Conservation (phyloP, 331 rosid genomes). For the Quercus tomentella region DNA sequence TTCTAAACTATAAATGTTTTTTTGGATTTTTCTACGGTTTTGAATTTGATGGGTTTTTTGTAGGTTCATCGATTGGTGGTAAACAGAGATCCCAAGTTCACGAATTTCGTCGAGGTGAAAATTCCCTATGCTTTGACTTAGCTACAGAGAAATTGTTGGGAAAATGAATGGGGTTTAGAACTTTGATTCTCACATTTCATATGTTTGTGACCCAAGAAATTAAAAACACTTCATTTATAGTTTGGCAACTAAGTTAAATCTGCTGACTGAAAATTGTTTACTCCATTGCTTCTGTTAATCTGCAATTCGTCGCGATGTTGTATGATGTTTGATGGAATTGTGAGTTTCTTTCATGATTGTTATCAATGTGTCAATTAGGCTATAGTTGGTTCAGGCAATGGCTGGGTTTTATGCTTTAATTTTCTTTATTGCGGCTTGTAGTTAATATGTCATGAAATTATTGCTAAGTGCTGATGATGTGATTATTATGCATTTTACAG, state of each 20-base stretch:
- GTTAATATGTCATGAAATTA: neutral
- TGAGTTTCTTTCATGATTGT: neutral
- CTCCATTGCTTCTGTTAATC: neutral
- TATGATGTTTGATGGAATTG: too few relatives aligned
- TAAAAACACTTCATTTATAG: neutral
- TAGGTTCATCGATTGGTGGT: slow-evolving; percentile 98
- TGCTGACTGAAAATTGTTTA: neutral
- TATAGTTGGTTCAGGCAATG: neutral
- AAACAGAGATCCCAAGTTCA: slow-evolving; percentile 93
- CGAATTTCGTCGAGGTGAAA: slow-evolving; percentile 90
- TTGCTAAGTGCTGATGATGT: slow-evolving; percentile 13
- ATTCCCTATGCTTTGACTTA: neutral
- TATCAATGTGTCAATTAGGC: neutral
- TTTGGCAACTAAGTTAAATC: neutral
- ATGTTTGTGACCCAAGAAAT: neutral
- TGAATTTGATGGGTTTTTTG: slow-evolving; percentile 14
- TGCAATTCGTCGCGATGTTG: neutral
- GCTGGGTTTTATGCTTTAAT: neutral
- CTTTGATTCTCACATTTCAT: neutral
- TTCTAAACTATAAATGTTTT: neutral
- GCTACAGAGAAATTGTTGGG: neutral
- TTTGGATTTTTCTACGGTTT: neutral
- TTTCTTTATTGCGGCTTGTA: neutral
- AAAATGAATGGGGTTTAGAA: neutral
- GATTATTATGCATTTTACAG: slow-evolving; percentile 40